Conservation (phyloP, 768 basidiomycete species). For the Paxillus rubicundulus region DNA sequence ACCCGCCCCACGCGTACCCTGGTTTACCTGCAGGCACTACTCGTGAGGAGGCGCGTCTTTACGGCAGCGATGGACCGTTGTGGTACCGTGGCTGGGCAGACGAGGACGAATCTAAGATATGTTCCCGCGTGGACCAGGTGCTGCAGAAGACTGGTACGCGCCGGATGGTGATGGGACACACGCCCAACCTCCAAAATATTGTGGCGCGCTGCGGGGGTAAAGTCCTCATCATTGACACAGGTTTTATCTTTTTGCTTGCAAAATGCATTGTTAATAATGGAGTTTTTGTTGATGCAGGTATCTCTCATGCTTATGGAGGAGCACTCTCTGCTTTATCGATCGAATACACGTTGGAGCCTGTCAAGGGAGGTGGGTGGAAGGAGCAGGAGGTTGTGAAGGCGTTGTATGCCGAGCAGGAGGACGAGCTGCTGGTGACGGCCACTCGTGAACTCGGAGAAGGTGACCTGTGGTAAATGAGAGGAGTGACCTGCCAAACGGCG, state of each 20-base stretch:
- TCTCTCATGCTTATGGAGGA: conserved; percentile 95
- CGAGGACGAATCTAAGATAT: conserved; percentile 65
- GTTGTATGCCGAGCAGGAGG: conserved; percentile 32
- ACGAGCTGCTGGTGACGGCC: conserved; percentile 26
- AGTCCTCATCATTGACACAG: conserved; percentile 95
- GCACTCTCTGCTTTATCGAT: conserved; percentile 85
- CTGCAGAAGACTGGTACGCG: conserved; percentile 74
- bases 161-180: conserved; percentile 95
- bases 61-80: conserved; percentile 75
- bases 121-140: conserved; percentile 68
- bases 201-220: conserved; percentile 87
- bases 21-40: conserved; percentile 68
- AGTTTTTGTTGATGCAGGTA: conserved; percentile 46
- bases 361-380: conserved; percentile 34
- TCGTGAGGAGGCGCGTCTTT: conserved; percentile 65
- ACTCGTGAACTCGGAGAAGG: conserved; percentile 25
- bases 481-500: conserved; percentile 2
- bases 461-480: conserved; percentile 13
- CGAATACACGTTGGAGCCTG: conserved; percentile 75
- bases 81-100: conserved; percentile 97
- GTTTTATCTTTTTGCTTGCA: conserved; percentile 33
- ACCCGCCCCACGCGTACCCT: conserved; percentile 76
- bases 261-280: conserved; percentile 10
- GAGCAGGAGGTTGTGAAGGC: conserved; percentile 38
- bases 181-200: conserved; percentile 86